Evolutionary conservation across 306 rosid genomes (phyloP).

Genomic region (Sicyos baderoa): DNA sequence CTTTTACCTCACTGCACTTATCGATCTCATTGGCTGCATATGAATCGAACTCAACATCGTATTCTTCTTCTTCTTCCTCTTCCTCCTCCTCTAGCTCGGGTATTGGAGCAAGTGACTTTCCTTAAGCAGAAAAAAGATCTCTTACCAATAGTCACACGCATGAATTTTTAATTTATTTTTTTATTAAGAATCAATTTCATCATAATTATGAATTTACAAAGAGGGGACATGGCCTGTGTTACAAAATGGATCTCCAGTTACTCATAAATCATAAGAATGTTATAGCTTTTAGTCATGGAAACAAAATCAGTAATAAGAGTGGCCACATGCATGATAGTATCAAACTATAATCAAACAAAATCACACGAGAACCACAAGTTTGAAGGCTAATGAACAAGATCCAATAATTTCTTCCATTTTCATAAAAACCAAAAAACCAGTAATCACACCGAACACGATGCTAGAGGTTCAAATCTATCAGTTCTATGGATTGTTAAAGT

Average conservation of each 20-base stretch:
- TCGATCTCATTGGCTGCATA: constrained; percentile 23
- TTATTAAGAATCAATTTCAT: too few relatives aligned
- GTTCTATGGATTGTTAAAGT: too few relatives aligned
- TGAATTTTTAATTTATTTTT: too few relatives aligned
- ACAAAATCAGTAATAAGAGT: too few relatives aligned
- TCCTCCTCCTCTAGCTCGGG: constrained; percentile 85
- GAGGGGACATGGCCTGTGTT: too few relatives aligned
- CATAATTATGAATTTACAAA: too few relatives aligned
- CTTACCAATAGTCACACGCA: constrained; percentile 29
- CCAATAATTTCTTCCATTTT: background rate
- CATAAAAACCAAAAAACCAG: background rate
- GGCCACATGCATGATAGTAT: background rate
- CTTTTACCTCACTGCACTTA: constrained; percentile 27
- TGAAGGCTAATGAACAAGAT: background rate
- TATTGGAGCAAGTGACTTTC: constrained; percentile 98
- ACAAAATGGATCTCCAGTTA: too few relatives aligned
- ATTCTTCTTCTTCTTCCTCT: constrained; percentile 42
- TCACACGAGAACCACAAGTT: background rate
- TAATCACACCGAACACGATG: background rate
- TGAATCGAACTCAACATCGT: constrained; percentile 21
- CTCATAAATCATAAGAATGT: too few relatives aligned
- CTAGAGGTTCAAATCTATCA: too few relatives aligned
- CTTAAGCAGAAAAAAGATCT: constrained; percentile 53
- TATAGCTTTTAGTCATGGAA: too few relatives aligned
- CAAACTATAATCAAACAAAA: background rate